Conservation (phyloP, 139 green algal species). For the Chlamydomonas applanata region DNA sequence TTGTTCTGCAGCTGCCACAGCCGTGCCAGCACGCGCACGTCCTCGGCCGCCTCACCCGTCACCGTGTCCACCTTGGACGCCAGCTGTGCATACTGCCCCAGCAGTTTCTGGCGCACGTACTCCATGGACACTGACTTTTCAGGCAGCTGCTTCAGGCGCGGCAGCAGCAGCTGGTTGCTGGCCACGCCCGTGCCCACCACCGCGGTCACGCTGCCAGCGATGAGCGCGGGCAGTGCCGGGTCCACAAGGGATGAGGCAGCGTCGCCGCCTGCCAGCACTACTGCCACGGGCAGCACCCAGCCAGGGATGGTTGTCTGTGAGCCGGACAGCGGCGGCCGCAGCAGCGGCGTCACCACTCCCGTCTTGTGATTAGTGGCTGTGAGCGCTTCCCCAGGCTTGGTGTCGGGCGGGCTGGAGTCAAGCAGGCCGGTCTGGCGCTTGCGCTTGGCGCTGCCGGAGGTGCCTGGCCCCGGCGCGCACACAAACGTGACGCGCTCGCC, state of each 20-base stretch:
- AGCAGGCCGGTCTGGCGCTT: slow-evolving; percentile 46
- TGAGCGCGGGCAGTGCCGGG: slow-evolving; percentile 67
- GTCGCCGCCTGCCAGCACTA: slow-evolving; percentile 71
- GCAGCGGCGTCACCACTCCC: slow-evolving; percentile 40
- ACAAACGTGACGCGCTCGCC: slow-evolving; percentile 80
- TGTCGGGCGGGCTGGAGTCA: slow-evolving; percentile 59
- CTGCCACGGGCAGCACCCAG: slow-evolving; percentile 69
- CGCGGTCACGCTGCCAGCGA: slow-evolving; percentile 37
- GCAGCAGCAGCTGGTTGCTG: slow-evolving; percentile 66
- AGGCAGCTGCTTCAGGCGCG: slow-evolving; percentile 80
- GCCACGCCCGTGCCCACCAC: slow-evolving; percentile 37
- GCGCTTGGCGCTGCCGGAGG: background rate
- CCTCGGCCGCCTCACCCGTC: slow-evolving; percentile 53
- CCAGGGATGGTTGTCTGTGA: slow-evolving; percentile 40
- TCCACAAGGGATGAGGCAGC: slow-evolving; percentile 76
- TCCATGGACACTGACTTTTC: slow-evolving; percentile 34
- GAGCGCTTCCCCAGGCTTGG: slow-evolving; percentile 76
- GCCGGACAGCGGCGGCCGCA: slow-evolving; percentile 53
- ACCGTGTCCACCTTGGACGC: slow-evolving; percentile 31
- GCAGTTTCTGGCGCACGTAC: slow-evolving; percentile 72
- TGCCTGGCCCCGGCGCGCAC: slow-evolving; percentile 46
- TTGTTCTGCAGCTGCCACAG: slow-evolving; percentile 90
- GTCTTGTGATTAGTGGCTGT: slow-evolving; percentile 78
- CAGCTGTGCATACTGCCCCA: slow-evolving; percentile 69
- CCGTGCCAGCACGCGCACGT: slow-evolving; percentile 77